Evolutionary conservation across 192 early-diverging fungal genomes (phyloP).

Genomic region (Podila horticola): DNA sequence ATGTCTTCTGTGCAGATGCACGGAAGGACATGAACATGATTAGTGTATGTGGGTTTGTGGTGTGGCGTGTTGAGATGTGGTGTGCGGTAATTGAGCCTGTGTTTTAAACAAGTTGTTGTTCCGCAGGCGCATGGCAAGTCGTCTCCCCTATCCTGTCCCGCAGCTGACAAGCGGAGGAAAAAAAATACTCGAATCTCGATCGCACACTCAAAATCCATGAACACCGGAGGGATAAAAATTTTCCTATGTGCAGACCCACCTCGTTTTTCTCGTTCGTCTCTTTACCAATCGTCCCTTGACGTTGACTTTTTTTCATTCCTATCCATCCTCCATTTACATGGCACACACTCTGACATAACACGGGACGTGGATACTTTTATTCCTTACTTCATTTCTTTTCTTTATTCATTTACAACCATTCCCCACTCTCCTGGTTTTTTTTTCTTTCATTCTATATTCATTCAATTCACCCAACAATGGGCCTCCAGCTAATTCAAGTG

Average conservation of each 20-base stretch:
- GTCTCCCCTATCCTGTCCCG: no score
- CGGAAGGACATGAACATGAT: background rate
- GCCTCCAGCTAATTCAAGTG: conserved; percentile 20
- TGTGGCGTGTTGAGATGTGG: no score
- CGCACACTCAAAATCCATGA: background rate
- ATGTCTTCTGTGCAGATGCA: background rate
- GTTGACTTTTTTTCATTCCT: background rate
- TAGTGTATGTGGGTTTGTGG: no score
- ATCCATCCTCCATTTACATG: background rate
- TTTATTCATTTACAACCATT: background rate
- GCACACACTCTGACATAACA: background rate
- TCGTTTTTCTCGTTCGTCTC: background rate
- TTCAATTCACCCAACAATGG: conserved; percentile 6
- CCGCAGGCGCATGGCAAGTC: no score
- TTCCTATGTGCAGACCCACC: background rate
- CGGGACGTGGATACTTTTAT: no score
- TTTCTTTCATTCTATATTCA: background rate
- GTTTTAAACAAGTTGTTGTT: no score
- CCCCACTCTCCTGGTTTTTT: background rate
- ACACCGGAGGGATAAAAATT: background rate
- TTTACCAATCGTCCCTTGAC: background rate
- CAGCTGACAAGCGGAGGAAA: no score
- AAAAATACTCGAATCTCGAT: no score
- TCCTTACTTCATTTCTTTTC: background rate
- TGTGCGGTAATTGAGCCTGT: no score